Percentiles rank a stretch among this genome's conserved stretches.
These are phyloP conservation scores for Boechera divaricarpa DNA, from an alignment of 345 rosid genomes.

Conservation along the genomic window DNA sequence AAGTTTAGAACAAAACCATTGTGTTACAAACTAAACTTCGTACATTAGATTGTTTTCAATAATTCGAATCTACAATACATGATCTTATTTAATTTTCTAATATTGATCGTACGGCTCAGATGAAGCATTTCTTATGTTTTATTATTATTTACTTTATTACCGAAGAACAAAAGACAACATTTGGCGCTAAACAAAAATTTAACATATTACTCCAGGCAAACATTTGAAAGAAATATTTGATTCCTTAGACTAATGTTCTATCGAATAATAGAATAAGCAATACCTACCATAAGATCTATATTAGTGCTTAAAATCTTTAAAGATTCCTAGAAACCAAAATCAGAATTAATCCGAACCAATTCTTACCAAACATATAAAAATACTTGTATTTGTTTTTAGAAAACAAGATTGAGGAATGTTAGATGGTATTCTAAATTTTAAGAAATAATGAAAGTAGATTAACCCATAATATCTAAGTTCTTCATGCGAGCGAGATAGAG, in stretches of 20 bases:
- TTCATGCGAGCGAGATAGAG: background rate
- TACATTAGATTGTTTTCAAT: background rate
- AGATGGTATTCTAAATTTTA: background rate
- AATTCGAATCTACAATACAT: background rate
- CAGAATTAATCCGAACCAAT: background rate
- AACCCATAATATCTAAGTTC: conserved; percentile 3
- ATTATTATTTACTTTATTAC: background rate
- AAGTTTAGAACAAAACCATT: background rate
- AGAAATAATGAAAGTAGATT: background rate
- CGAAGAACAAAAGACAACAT: background rate
- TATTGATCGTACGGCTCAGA: background rate
- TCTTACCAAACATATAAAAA: background rate
- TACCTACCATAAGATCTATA: conserved; percentile 6
- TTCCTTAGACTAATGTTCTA: background rate
- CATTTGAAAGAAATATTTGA: background rate
- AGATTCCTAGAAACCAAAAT: conserved; percentile 29
- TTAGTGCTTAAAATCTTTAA: conserved; percentile 18
- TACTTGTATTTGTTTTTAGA: background rate
- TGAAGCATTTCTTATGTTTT: background rate
- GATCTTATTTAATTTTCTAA: background rate
- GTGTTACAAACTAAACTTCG: background rate
- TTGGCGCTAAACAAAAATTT: background rate
- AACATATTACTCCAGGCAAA: background rate
- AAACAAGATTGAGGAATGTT: background rate
- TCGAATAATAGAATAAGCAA: conserved; percentile 17